Evolutionary conservation across 2,329 filamentous ascomycete genomes (phyloP), one percentile per base, ranked within the genome.

Genomic region (Calonectria honghensis): DNA sequence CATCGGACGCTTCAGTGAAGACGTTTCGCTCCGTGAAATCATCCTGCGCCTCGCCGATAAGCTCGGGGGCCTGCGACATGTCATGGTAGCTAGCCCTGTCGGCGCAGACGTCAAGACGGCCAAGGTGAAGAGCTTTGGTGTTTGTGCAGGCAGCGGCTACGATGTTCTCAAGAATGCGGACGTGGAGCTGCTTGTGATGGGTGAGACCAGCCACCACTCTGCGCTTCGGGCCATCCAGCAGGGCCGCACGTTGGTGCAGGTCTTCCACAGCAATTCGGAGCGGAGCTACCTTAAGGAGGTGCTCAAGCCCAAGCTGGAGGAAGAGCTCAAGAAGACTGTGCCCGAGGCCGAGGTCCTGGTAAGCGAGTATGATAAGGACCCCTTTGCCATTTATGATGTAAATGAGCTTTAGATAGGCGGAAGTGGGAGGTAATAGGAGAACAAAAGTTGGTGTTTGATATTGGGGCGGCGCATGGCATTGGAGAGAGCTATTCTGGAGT

Each of bases 181-280:
- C 52, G 95, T 96, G 0, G 95, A 98, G 81, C 85, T 98, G 50
- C 86, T 97, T 5, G 94, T 99, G 79, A 98, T 95, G 0, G 97
- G 97, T 2, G 97, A 99, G 87, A 91, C 98, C 88, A 94, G 92
- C 81, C 97, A 99, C 83, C 97, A 99, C 83, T 95, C 97, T 77
- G 96, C 96, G 4, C 90, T 99, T 73, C 92, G 94, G 50, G 95
- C 96, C 1, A 95, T 94, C 35, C 96, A 98, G 87, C 91, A 93
- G 73, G 96, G 96, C 1, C 93, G 93, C 76, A 94, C 92, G 70
- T 94, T 98, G 0, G 91, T 98, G 67, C 94, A 93, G 51, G 89
- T 98, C 63, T 98, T 98, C 81, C 97, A 99, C 84, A 96, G 94
- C 79, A 98, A 98, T 84, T 97, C 95, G 0, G 97, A 99, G 87